Evolutionary conservation across 1,284 basidiomycete genomes (phyloP), one percentile per base, ranked within the genome.

Genomic region (Stygiomarasmius scandens): DNA sequence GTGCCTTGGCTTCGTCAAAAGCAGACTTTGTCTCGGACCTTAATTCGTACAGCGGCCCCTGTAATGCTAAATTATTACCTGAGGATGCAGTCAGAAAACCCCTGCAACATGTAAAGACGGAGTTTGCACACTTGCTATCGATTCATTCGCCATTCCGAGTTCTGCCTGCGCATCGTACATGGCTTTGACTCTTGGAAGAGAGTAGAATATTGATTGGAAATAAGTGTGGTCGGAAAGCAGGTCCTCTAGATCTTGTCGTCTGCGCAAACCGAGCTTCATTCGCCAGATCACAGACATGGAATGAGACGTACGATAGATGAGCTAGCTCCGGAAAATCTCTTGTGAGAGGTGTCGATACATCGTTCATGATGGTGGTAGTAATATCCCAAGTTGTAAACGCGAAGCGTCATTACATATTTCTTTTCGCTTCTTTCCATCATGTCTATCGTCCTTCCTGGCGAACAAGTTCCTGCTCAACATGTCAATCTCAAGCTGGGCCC

Each of bases 231-330:
- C 92, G 19, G 81, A 79, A 22, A 96, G 75, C 19, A 96, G 76
- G 69, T 95, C 92, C 71, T 96, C 91, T n/a, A 97, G 80, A 65
- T 95, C 92, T 62, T 92, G 87, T 56, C 90, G 84, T 63, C 92
- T 94, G 69, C 22, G 52, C 12, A 32, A 32, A 6, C 12, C 12
- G 29, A 24, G 46, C 14, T 6, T 16, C 23, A 25, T 44, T 19
- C 51, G 32, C 52, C 50, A 63, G 16, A 23, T 50, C 52, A 14
- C 43, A 49, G 23, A 51, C 29, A 51, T 45, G n/a, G 52, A 32
- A 54, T 55, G 50, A 27, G 52, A 60, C 84, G 67, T 74, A 90
- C 90, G 88, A 86, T 65, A 90, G 70, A 67, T 84, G 77, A 14
- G 84, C 75, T 29, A 92, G 75, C 64, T 92, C 89, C 5, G 89